phyloP scores from a whole-genome alignment of 169 alveolate species.

The Babesia sp. region DNA sequence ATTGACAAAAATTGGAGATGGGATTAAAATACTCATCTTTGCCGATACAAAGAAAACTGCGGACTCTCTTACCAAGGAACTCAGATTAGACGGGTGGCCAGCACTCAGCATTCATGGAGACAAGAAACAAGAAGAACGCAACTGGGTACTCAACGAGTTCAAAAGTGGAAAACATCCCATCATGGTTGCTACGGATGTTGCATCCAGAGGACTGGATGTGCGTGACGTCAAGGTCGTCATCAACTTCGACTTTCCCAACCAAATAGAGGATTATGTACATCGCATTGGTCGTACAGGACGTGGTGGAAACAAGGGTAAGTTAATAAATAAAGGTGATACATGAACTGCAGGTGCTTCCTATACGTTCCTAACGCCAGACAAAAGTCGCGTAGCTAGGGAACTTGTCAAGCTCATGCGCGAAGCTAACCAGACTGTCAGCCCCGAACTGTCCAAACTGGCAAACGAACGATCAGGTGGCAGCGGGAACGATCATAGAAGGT shows the following conservation, averaged over 20 bases:
- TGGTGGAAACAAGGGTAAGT: constrained; percentile 90
- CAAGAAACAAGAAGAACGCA: constrained; percentile 92
- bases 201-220: constrained; percentile 98
- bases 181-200: constrained; percentile 99
- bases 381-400: constrained; percentile 89
- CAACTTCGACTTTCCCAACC: constrained; percentile 98
- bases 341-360: constrained; percentile 82
- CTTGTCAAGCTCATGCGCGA: constrained; percentile 89
- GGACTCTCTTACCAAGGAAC: constrained; percentile 85
- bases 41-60: constrained; percentile 87
- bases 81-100: constrained; percentile 91
- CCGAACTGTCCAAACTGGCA: constrained; percentile 80
- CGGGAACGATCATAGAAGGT: constrained; percentile 60
- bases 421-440: constrained; percentile 90
- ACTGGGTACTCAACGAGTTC: constrained; percentile 91
- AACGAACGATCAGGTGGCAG: constrained; percentile 57
- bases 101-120: constrained; percentile 97
- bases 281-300: constrained; percentile 97
- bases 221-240: constrained; percentile 94
- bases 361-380: constrained; percentile 91
- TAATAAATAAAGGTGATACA: neutral
- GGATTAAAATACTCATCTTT: constrained; percentile 84
- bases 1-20: constrained; percentile 77
- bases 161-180: constrained; percentile 92
- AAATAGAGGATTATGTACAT: constrained; percentile 97